These are phyloP conservation scores for Meripilus lineatus DNA, from an alignment of 1,284 basidiomycete species.

Conservation along the genomic window DNA sequence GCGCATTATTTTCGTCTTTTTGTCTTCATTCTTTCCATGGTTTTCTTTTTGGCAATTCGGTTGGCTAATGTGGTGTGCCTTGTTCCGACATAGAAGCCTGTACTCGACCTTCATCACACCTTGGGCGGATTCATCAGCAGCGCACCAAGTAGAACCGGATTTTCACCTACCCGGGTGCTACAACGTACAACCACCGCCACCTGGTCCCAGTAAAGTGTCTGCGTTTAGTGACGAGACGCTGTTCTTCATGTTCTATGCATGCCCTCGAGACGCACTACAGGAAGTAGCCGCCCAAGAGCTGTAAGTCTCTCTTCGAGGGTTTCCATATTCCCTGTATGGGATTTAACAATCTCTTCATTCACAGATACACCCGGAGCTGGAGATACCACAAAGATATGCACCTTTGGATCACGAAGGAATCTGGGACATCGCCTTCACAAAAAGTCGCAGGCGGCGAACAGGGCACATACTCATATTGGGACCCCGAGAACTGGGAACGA, in stretches of 20 bases:
- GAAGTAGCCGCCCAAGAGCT: constrained; percentile 95
- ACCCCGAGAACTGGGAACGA: constrained; percentile 86
- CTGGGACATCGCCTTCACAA: constrained; percentile 74
- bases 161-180: constrained; percentile 93
- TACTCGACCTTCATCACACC: constrained; percentile 96
- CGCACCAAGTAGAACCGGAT: constrained; percentile 83
- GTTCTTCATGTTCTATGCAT: constrained; percentile 98
- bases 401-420: constrained; percentile 95
- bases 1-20: constrained; percentile 18
- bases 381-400: constrained; percentile 94
- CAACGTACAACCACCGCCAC: constrained; percentile 88
- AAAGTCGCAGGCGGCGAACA: constrained; percentile 89
- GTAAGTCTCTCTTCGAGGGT: constrained; percentile 43
- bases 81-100: constrained; percentile 60
- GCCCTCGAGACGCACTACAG: constrained; percentile 89
- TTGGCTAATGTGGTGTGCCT: constrained; percentile 2
- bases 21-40: constrained; percentile 4
- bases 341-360: constrained; percentile 3
- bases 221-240: constrained; percentile 96
- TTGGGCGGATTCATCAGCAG: constrained; percentile 87
- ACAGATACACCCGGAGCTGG: constrained; percentile 94
- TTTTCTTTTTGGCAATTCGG: neutral
- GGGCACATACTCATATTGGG: constrained; percentile 90
- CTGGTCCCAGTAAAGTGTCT: constrained; percentile 81
- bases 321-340: neutral